Evolutionary conservation across 2,329 filamentous ascomycete species (phyloP), one percentile per base, ranked within the genome.

Genomic region (Fusarium nanum): DNA sequence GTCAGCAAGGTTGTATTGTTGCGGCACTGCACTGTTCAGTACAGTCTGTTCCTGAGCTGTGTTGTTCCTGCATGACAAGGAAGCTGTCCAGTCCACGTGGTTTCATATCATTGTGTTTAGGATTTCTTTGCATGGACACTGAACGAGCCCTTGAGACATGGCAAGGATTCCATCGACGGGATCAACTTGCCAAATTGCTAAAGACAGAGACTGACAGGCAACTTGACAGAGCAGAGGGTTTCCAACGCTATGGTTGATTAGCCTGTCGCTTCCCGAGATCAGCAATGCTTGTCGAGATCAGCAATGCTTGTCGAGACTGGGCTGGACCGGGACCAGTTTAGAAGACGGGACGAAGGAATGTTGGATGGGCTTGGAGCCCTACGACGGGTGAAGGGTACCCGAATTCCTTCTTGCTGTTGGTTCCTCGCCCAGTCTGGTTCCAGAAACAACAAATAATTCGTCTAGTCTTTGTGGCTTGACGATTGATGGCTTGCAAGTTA

Each of bases 31-130:
- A 64, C 56, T 56, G 55, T 49, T 54, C 41, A 34, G 28, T 30
- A 40, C 25, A 20, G 22, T 25, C n/a, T 65, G 60, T 60, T 65
- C 47, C 56, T 50, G 64, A 58, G 49, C 45, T 53, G 73, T 75
- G 47, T 47, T 53, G 73, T 75, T 74, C 73, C 73, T 75, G 73
- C 73, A 68, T 74, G 52, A 56, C 46, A 54, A 62, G 65, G 48
- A 56, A 57, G 52, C 52, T 57, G 49, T 44, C 44, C 28, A 54
- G 54, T 64, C 71, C 71, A 75, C 73, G 70, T 75, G 73, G 71
- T 62, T 52, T 61, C 56, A 50, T 71, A 28, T 60, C 44, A 60
- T 71, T 57, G 58, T 67, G 67, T 53, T 53, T 63, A 46, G 50
- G 46, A 58, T 53, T 45, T n/a, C 47, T 47, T 56, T 50, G 37